Evolutionary conservation across 768 basidiomycete species (phyloP), one percentile per base, ranked within the genome.

Genomic region (Gelatoporia subvermispora): DNA sequence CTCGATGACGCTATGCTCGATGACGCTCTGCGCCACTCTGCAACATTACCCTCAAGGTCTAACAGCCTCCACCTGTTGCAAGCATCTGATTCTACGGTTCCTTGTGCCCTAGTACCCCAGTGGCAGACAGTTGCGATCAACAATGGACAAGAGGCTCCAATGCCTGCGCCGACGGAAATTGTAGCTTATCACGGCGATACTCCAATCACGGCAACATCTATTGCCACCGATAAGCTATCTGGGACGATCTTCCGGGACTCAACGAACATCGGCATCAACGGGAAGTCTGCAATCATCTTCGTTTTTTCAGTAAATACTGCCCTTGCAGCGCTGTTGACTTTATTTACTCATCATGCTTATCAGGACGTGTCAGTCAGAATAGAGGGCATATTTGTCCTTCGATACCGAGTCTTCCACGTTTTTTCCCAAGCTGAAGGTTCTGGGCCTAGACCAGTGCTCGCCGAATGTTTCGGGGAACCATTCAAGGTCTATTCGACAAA

Each of bases 401-500:
- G 84, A n/a, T 85, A 85, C 58, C 72, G 84, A 3, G 72, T 76
- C 47, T 84, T 87, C 56, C 81, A 84, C 63, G 65, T 87, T 28
- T 77, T 75, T 57, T 75, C 74, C 0, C 60, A 64, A 21, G 67
- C 71, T 13, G 46, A 53, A n/a, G 60, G 58, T 25, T 51, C 54
- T 59, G 50, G 67, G n/a, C 68, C 73, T 23, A 59, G 72, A 9
- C 70, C 70, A 1, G 69, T 85, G 5, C 74, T 80, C 53, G 84
- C 84, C 1, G 82, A 86, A 65, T 76, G 76, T 53, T 84, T 78
- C 54, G 82, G 84, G 4, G 79, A 80, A 0, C 53, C 69, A 2
- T 85, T 87, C 61, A 77, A 73, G 20, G 76, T 87, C 0, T 85
- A 81, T 57, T 82, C 82, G 9, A 84, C 84, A 0, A 86, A 85